Evolutionary conservation across 345 rosid species (phyloP), one percentile per base, ranked within the genome.

Genomic region (Aquilaria sinensis): DNA sequence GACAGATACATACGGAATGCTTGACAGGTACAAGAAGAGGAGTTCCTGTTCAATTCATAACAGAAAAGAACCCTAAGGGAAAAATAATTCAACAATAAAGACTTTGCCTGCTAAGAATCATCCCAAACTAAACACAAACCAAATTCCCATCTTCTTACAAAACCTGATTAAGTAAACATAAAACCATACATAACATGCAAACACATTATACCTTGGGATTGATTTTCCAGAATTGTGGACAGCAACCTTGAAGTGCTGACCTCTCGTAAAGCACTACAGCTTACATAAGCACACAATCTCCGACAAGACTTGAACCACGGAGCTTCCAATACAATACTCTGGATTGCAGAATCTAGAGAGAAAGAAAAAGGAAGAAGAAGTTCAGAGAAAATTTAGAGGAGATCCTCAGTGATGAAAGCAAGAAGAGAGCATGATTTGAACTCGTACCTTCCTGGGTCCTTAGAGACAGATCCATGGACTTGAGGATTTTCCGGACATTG

Each of bases 231-330:
- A 62, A 78, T 78, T 30, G 71, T 65, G 55, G 87, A 77, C 31
- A 88, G 67, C 66, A 90, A 66, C 58, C 63, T 78, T 4, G 81
- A 85, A 32, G 96, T 86, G 64, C 87, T 85, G n/a, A 94, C 99
- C 79, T 94, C 99, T 30, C 86, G 74, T 52, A 90, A 67, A 61
- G 93, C 79, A 54, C 74, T 80, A 83, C 97, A 88, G 77, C 93
- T 86, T 70, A 90, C 80, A 72, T 88, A 94, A 57, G 96, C 96
- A 66, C 99, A 88, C 67, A 94, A 57, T 47, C 93, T 73, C 83
- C 63, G 56, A 65, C 87, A 70, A 47, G 93, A 88, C 67, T 79
- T 88, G 74, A 94, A 91, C 97, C 92, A 94, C 8, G 86, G 88
- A 68, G 96, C 78, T 71, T 82, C 88, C 71, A 87, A 69, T 63